Percentiles rank a stretch among this genome's conserved stretches.
These are phyloP conservation scores for Sphaerostilbella broomeana DNA, from an alignment of 2,329 filamentous ascomycete species.

Conservation along the genomic window DNA sequence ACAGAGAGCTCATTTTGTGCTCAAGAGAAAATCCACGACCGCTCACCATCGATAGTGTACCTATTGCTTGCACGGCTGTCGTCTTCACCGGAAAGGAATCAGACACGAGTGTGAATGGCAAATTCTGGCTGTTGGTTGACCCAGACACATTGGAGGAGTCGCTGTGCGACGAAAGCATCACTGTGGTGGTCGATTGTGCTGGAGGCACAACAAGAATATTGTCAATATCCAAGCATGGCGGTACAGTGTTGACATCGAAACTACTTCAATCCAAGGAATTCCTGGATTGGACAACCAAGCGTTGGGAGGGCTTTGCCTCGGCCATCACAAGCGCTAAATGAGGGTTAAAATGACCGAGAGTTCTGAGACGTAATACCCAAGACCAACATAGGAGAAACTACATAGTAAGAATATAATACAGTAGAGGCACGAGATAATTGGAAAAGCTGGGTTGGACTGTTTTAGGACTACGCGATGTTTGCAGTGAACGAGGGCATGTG, in stretches of 20 bases:
- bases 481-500: conserved; percentile 43
- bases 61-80: conserved; percentile 69
- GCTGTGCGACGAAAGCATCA: conserved; percentile 76
- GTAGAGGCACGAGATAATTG: too few relatives aligned
- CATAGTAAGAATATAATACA: too few relatives aligned
- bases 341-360: too few relatives aligned
- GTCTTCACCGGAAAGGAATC: conserved; percentile 65
- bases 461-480: too few relatives aligned
- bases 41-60: conserved; percentile 58
- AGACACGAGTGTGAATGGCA: conserved; percentile 37
- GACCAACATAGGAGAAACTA: too few relatives aligned
- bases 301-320: conserved; percentile 31
- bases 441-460: too few relatives aligned
- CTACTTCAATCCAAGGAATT: conserved; percentile 59
- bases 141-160: conserved; percentile 86
- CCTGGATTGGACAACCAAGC: conserved; percentile 26
- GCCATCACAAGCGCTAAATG: conserved; percentile 27
- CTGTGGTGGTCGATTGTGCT: conserved; percentile 65
- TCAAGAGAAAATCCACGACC: conserved; percentile 48
- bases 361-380: too few relatives aligned
- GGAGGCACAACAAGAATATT: conserved; percentile 52
- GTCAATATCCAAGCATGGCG: conserved; percentile 78
- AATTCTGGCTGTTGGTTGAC: conserved; percentile 75
- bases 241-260: conserved; percentile 59
- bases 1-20: conserved; percentile 74